Evolutionary conservation across 176 grass and related monocot genomes (phyloP).

Genomic region (Canna indica): DNA sequence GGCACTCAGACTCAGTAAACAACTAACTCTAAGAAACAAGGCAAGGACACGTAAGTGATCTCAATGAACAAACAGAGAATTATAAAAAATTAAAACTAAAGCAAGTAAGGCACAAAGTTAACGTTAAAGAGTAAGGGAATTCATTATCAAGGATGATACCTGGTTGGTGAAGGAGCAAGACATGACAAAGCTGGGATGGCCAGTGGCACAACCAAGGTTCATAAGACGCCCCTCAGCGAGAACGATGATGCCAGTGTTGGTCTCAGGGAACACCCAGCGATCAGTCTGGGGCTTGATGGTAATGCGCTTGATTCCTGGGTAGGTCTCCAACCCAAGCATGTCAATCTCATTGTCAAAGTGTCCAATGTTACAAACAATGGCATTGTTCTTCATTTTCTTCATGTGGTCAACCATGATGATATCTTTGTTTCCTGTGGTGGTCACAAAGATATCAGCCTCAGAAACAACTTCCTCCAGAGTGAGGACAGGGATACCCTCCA

Average conservation of each 20-base stretch:
- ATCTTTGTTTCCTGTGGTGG: slow-evolving; percentile 98
- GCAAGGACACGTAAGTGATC: no score
- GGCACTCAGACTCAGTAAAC: no score
- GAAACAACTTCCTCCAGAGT: slow-evolving; percentile 78
- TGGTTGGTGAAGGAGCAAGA: slow-evolving; percentile 99
- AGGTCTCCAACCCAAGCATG: slow-evolving; percentile 70
- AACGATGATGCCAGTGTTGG: slow-evolving; percentile 71
- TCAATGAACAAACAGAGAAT: background rate
- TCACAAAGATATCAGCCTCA: slow-evolving; percentile 86
- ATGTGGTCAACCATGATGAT: slow-evolving; percentile 98
- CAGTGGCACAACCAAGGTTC: slow-evolving; percentile 93
- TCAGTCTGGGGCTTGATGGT: slow-evolving; percentile 99
- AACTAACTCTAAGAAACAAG: no score
- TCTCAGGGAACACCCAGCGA: slow-evolving; percentile 97
- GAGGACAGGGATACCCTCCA: slow-evolving; percentile 86
- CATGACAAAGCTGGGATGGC: slow-evolving; percentile 99
- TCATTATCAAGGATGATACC: slow-evolving; percentile 25
- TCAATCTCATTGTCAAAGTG: slow-evolving; percentile 99
- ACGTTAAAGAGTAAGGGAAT: background rate
- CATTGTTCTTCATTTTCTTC: slow-evolving; percentile 99
- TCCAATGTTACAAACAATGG: slow-evolving; percentile 97
- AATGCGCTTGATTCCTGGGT: slow-evolving; percentile 83
- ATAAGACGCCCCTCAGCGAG: slow-evolving; percentile 94
- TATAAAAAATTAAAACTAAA: background rate
- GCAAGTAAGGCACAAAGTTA: background rate